Base-by-base conservation (phyloP, 805 yeast species). In the Candida palmyrensis region DNA sequence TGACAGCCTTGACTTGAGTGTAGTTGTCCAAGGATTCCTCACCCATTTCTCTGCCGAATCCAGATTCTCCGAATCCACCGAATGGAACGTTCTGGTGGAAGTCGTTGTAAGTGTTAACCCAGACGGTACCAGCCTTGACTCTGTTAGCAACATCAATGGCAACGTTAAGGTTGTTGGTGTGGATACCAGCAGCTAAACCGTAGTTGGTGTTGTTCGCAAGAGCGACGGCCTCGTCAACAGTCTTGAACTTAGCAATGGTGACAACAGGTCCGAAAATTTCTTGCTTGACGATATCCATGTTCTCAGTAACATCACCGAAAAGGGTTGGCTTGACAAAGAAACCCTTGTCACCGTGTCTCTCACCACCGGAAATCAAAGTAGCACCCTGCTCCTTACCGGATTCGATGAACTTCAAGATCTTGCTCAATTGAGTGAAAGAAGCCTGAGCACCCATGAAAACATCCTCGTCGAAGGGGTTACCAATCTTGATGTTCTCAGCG, bases 241-340 rank as follows among this genome's bases (percentile, higher is more conserved):
- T 77, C 51, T 70, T 68, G 68, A 89, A 89, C 69, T 86, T 87
- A 49, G 83, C 68, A 39, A 86, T 75, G 15, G 88, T 78, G 39
- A 85, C 90, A 38, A 89, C 92, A 24, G 97, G 97, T 37, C 97
- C 97, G 49, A 89, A 88, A 57, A 88, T 85, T 72, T 88, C 97
- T 58, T 88, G 96, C 58, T 71, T 75, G 47, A 84, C 87, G 57
- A 89, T 78, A 45, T 70, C 67, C 81, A 77, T 79, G 53, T 77
- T 68, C 56, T 79, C 82, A 15, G 68, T 69, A 43, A 86, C 95
- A 53, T 84, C 87, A 44, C 84, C 80, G 55, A 88, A 85, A 50
- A 89, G 73, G 25, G 97, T 88, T 58, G 97, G 96, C 55, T 71
- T 71, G 42, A 82, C 53, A 47, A 74, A 82, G 66, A 61, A 80